Conservation (phyloP, 352 stramenopile genomes). For the Globisporangium spiculum region DNA sequence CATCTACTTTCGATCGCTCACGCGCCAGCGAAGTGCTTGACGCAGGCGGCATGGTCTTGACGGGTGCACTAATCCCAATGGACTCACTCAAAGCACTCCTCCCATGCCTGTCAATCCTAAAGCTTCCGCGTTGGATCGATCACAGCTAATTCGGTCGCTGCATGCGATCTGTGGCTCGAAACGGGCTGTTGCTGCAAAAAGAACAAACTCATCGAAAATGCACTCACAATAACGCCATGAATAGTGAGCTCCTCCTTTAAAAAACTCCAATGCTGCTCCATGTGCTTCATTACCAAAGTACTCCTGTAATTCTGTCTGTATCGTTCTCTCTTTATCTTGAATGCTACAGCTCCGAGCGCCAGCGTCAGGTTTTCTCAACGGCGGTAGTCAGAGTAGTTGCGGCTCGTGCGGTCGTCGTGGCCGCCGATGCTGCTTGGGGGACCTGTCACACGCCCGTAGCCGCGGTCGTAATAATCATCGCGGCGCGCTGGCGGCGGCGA, state of each 20-base stretch:
- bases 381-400: constrained; percentile 48
- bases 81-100: not conserved
- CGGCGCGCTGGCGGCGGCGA: constrained; percentile 6
- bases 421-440: constrained; percentile 26
- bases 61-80: not conserved
- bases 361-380: constrained; percentile 16
- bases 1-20: not conserved
- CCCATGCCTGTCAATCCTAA: not conserved
- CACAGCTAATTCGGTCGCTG: not conserved
- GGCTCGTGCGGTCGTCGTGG: constrained; percentile 55
- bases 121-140: not conserved
- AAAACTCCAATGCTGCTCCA: not conserved
- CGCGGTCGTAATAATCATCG: constrained; percentile 21
- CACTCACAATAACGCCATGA: not conserved
- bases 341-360: not conserved
- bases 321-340: not conserved
- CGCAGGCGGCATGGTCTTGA: not conserved
- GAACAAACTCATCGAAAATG: not conserved
- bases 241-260: not conserved
- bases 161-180: not conserved
- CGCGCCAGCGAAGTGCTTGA: not conserved
- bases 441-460: constrained; percentile 31
- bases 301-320: not conserved
- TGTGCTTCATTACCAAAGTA: not conserved
- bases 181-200: not conserved